These are phyloP conservation scores for Graphilbum sp. DNA, from an alignment of 2,329 filamentous ascomycete species.

Conservation along the genomic window DNA sequence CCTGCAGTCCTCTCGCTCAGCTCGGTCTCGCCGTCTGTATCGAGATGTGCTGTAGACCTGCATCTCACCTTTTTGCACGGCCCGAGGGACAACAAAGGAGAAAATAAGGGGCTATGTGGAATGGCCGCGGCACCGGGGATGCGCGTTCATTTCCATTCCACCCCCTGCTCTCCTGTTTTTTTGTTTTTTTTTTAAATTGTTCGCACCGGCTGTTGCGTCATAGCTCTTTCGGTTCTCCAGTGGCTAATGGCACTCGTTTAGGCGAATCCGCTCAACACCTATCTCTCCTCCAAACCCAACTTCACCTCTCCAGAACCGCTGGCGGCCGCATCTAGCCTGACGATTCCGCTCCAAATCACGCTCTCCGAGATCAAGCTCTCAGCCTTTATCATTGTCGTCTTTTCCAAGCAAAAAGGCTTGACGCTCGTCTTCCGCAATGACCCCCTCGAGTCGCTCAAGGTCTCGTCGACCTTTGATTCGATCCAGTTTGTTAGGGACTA, in stretches of 20 bases:
- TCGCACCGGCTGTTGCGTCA: not conserved
- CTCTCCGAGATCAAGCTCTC: constrained; percentile 90
- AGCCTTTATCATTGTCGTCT: constrained; percentile 93
- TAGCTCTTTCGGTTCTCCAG: not conserved
- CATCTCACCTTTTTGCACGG: no score
- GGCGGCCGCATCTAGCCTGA: constrained; percentile 79
- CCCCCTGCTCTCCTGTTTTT: no score
- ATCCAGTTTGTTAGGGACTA: constrained; percentile 98
- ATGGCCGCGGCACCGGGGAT: no score
- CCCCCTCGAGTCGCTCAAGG: constrained; percentile 91
- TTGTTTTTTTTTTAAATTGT: no score
- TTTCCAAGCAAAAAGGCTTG: constrained; percentile 91
- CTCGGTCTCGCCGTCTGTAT: no score
- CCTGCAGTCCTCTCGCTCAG: no score
- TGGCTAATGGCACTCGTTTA: constrained; percentile 15
- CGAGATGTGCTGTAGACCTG: no score
- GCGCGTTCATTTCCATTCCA: no score
- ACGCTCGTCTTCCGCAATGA: constrained; percentile 97
- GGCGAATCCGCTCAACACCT: constrained; percentile 94
- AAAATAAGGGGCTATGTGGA: no score
- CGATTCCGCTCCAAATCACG: constrained; percentile 94
- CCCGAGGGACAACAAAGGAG: no score
- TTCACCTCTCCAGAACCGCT: constrained; percentile 89
- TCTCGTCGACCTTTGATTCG: constrained; percentile 96
- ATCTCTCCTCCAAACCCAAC: constrained; percentile 73